Percentiles rank a stretch among this genome's conserved stretches.
These are phyloP conservation scores for Euphorbia peplus DNA, from an alignment of 345 rosid genomes.

Conservation along the genomic window DNA sequence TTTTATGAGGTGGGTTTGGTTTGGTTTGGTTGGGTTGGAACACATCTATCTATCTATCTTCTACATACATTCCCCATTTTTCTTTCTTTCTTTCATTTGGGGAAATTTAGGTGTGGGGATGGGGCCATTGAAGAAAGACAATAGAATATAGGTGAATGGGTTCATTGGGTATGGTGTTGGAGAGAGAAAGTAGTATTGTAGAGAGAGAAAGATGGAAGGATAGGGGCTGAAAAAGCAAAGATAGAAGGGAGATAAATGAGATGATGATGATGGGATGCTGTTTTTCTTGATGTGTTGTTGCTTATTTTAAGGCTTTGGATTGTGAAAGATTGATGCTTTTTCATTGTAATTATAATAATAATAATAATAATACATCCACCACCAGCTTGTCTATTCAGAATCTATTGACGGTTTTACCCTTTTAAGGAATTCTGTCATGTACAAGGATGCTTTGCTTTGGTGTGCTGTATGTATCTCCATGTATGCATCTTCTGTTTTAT, in stretches of 20 bases:
- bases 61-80: slow-evolving; percentile 21
- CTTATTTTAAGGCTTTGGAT: slow-evolving; percentile 29
- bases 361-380: too few species aligned
- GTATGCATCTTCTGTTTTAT: too few species aligned
- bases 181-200: slow-evolving; percentile 15
- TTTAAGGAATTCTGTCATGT: too few species aligned
- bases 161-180: slow-evolving; percentile 7
- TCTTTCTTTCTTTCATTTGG: slow-evolving; percentile 31
- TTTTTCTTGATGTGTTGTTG: slow-evolving; percentile 22
- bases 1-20: slow-evolving; percentile 45
- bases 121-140: slow-evolving; percentile 56
- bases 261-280: slow-evolving; percentile 38
- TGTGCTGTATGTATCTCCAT: too few species aligned
- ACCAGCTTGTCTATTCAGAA: too few species aligned
- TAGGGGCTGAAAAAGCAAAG: slow-evolving; percentile 24
- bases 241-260: slow-evolving; percentile 22
- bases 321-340: not conserved
- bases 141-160: slow-evolving; percentile 15
- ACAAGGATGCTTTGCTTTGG: too few species aligned
- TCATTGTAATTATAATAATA: too few species aligned
- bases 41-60: slow-evolving; percentile 26
- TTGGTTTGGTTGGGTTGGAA: too few species aligned
- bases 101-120: too few species aligned
- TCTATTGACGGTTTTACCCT: too few species aligned
- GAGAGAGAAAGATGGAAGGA: slow-evolving; percentile 19